Evolutionary conservation across 2,329 filamentous ascomycete species (phyloP), one percentile per base, ranked within the genome.

Genomic region (Pseudovirgaria hyperparasitica): DNA sequence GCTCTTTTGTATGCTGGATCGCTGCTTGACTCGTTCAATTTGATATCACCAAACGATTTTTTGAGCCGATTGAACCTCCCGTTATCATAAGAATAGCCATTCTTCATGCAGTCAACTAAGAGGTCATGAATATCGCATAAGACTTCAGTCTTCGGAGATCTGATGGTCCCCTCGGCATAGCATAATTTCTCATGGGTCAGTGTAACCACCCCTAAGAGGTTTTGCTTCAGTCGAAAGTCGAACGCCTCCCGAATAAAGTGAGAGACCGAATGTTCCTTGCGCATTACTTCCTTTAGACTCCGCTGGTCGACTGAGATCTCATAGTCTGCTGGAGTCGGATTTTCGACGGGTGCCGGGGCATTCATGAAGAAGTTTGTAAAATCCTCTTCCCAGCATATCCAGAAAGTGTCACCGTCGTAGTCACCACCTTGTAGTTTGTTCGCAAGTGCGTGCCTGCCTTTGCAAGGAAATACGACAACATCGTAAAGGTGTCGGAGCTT

Each of bases 381-480:
- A 0, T 55, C 50, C 0, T 60, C 55, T 16, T 86, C 78, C 76
- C 77, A 87, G 41, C 76, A 82, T 0, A 82, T 54, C 78, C 79
- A 86, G 4, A 79, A 64, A n/a, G 58, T 65, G 35, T 90, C 82
- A 0, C 82, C 82, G 37, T 87, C 81, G 35, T 85, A 87, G 41
- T 87, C 82, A 0, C 82, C 82, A 0, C 82, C 82, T 2, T 79
- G 82, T 0, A 87, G 58, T 40, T 76, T 74, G 6, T 72, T 67
- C 0, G 80, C 82, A 0, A 85, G 60, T 0, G 80, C 70, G 1
- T 54, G 56, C 15, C 63, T 45, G 0, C 79, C 79, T 32, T 65
- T 68, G 0, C 60, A 62, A 0, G 81, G 63, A 38, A 96, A 94
- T 0, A 94, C 66, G 9, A 90, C 63, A 2, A 93, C 74, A 39